Evolutionary conservation across 495 filamentous ascomycete species (phyloP).

Genomic region (Penicillium odoratum): DNA sequence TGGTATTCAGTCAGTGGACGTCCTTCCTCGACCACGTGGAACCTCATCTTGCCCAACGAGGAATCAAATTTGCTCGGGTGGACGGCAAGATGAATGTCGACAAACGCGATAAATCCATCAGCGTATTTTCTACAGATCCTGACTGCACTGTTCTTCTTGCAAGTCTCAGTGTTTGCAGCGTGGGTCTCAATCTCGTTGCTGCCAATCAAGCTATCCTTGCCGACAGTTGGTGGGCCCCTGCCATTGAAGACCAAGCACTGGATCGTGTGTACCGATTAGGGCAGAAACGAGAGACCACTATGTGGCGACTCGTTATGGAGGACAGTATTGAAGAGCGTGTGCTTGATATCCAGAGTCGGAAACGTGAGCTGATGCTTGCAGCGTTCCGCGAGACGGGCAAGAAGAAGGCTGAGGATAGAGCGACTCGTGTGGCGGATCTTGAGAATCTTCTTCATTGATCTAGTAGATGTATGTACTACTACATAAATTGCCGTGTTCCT

Average conservation of each 20-base stretch:
- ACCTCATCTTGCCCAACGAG: constrained; percentile 60
- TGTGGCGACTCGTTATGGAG: constrained; percentile 83
- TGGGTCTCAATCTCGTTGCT: constrained; percentile 86
- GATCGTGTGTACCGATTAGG: constrained; percentile 89
- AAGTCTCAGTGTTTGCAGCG: constrained; percentile 76
- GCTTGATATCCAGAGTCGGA: constrained; percentile 75
- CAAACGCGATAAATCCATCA: constrained; percentile 68
- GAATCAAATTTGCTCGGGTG: constrained; percentile 70
- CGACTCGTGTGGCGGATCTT: constrained; percentile 57
- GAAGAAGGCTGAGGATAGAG: constrained; percentile 49
- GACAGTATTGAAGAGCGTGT: constrained; percentile 84
- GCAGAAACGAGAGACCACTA: constrained; percentile 73
- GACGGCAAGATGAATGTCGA: constrained; percentile 76
- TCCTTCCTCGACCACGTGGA: constrained; percentile 81
- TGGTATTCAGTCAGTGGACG: constrained; percentile 95
- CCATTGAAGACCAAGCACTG: constrained; percentile 91
- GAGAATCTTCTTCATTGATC: constrained; percentile 49
- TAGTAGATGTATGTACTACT: not conserved
- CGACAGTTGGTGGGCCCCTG: constrained; percentile 92
- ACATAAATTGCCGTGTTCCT: no score
- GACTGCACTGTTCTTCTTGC: constrained; percentile 78
- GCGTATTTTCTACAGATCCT: constrained; percentile 64
- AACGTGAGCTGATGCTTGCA: constrained; percentile 74
- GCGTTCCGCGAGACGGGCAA: constrained; percentile 69
- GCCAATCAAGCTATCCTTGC: constrained; percentile 84